Conservation (phyloP, 1,139 yeast species). For the Magnusiomyces suaveolens region DNA sequence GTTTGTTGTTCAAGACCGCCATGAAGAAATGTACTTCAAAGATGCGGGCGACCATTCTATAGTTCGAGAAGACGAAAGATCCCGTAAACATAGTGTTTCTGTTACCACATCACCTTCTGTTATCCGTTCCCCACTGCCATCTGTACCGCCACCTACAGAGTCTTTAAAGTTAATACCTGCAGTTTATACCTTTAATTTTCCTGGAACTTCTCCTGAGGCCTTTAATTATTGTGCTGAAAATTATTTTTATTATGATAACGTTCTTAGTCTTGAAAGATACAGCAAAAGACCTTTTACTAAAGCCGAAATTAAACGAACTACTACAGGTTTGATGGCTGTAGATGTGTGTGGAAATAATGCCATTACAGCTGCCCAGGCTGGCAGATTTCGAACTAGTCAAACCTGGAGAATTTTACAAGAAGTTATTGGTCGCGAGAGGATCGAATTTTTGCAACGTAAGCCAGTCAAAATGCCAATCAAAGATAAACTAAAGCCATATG, state of each 20-base stretch:
- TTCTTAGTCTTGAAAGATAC: slow-evolving; percentile 34
- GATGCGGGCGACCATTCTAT: slow-evolving; percentile 4
- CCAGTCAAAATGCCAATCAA: slow-evolving; percentile 10
- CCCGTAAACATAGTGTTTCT: not conserved
- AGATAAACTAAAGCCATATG: slow-evolving; percentile 8
- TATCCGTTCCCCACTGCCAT: slow-evolving; percentile 6
- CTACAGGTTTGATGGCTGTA: slow-evolving; percentile 34
- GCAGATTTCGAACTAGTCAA: slow-evolving; percentile 50
- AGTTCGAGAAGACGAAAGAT: slow-evolving; percentile 5
- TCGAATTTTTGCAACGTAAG: slow-evolving; percentile 16
- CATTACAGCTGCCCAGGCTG: slow-evolving; percentile 46
- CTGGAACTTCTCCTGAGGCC: slow-evolving; percentile 24
- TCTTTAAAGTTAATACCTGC: slow-evolving; percentile 2
- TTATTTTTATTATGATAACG: slow-evolving; percentile 22
- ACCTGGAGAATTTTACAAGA: slow-evolving; percentile 60
- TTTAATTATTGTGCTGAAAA: slow-evolving; percentile 27
- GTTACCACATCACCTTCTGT: not conserved
- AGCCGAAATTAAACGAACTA: slow-evolving; percentile 33
- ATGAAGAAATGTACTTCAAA: slow-evolving; percentile 10
- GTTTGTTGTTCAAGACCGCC: slow-evolving; percentile 44
- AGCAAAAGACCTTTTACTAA: slow-evolving; percentile 17
- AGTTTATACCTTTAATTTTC: slow-evolving; percentile 24
- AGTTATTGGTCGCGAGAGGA: slow-evolving; percentile 41
- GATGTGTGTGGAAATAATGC: slow-evolving; percentile 56
- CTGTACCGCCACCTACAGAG: slow-evolving; percentile 3